A percentile compares a stretch with the other conserved stretches of the same genome.
phyloP scores from a whole-genome alignment of 2,329 filamentous ascomycete species.

The Zymoseptoria tritici region DNA sequence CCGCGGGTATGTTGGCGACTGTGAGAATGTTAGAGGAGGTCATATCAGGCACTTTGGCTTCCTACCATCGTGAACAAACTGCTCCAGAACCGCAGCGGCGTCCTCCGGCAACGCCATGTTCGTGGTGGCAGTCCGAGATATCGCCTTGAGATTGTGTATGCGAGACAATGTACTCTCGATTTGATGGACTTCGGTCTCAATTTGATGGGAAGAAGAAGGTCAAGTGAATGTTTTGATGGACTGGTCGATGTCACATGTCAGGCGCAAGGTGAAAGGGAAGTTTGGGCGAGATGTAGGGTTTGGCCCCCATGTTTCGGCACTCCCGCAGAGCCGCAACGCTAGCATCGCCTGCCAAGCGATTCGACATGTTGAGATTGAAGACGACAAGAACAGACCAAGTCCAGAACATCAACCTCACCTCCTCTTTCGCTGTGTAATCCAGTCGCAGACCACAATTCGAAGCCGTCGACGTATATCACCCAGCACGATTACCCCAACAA shows the following conservation, averaged over 20 bases:
- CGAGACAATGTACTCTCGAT: not conserved
- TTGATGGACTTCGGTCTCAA: not conserved
- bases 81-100: constrained; percentile 65
- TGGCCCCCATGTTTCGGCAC: not conserved
- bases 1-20: constrained; percentile 72
- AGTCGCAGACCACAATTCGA: not conserved
- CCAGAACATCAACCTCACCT: not conserved
- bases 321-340: constrained; percentile 6
- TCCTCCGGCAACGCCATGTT: constrained; percentile 48
- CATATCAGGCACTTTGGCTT: not conserved
- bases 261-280: not conserved
- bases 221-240: not conserved
- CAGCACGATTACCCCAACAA: not conserved
- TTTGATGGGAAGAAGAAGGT: not conserved
- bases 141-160: not conserved
- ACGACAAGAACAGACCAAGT: not conserved
- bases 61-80: constrained; percentile 62
- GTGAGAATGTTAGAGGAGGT: constrained; percentile 1
- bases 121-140: not conserved
- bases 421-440: not conserved
- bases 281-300: not conserved
- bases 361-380: not conserved
- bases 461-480: not conserved
- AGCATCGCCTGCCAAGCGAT: not conserved
- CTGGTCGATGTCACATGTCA: not conserved